Conservation (phyloP, 441 rosid species). For the Brassica hybrid region DNA sequence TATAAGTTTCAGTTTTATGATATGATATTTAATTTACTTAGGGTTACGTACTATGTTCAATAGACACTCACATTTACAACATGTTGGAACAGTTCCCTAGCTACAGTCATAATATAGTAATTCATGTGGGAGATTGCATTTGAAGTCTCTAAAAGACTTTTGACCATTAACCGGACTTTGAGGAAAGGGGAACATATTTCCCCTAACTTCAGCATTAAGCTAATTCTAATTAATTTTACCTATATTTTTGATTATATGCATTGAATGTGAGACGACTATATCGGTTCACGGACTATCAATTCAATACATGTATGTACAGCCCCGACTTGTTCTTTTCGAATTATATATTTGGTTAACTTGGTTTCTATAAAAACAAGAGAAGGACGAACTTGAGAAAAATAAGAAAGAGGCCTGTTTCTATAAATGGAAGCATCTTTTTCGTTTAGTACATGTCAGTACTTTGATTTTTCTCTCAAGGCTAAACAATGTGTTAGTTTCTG, state of each 20-base stretch:
- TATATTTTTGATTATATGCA: slow-evolving; percentile 25
- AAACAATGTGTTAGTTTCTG: slow-evolving; percentile 12
- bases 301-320: slow-evolving; percentile 37
- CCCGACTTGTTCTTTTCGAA: slow-evolving; percentile 29
- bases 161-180: slow-evolving; percentile 43
- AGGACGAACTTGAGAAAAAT: slow-evolving; percentile 15
- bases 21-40: background rate
- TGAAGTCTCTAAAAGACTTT: slow-evolving; percentile 37
- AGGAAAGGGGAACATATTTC: slow-evolving; percentile 42
- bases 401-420: slow-evolving; percentile 23
- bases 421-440: slow-evolving; percentile 34
- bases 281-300: slow-evolving; percentile 39
- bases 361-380: slow-evolving; percentile 28
- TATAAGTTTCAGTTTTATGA: slow-evolving; percentile 23
- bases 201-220: slow-evolving; percentile 46
- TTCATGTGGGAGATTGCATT: slow-evolving; percentile 34
- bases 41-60: slow-evolving; percentile 7
- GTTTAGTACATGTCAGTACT: slow-evolving; percentile 15
- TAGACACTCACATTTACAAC: slow-evolving; percentile 18
- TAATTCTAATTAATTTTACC: slow-evolving; percentile 19
- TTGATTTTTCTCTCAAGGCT: slow-evolving; percentile 1
- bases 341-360: slow-evolving; percentile 21
- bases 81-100: slow-evolving; percentile 33
- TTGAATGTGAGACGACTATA: slow-evolving; percentile 37
- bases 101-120: slow-evolving; percentile 25